Conservation (phyloP, 305 asterid genomes). For the Fraxinus nigra region DNA sequence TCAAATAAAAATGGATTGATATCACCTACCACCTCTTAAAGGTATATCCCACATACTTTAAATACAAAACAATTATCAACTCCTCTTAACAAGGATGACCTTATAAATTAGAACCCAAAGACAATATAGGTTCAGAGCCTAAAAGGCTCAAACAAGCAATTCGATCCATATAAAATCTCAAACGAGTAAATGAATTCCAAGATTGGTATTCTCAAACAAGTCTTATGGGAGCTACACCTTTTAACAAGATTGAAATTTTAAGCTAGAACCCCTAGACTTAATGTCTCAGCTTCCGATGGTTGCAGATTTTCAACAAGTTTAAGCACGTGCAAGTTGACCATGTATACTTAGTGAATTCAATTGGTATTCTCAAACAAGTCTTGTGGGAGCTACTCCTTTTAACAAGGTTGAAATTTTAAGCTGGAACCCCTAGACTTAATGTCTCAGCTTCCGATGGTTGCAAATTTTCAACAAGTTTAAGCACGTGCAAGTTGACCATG, state of each 20-base stretch:
- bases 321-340: background rate
- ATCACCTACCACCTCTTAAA: background rate
- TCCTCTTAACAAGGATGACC: background rate
- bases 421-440: background rate
- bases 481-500: background rate
- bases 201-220: background rate
- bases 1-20: background rate
- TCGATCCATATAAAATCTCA: background rate
- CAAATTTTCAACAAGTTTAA: background rate
- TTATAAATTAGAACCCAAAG: background rate
- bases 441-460: background rate
- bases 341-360: background rate
- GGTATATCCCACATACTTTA: background rate
- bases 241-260: background rate
- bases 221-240: background rate
- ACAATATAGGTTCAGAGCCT: background rate
- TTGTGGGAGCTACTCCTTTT: background rate
- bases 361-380: background rate
- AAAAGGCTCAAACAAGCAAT: background rate
- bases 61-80: background rate
- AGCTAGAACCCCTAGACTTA: background rate
- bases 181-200: background rate
- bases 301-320: background rate
- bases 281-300: background rate
- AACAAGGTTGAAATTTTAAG: background rate